Evolutionary conservation across 1,284 basidiomycete genomes (phyloP).

Genomic region (Leccinum solheimii): DNA sequence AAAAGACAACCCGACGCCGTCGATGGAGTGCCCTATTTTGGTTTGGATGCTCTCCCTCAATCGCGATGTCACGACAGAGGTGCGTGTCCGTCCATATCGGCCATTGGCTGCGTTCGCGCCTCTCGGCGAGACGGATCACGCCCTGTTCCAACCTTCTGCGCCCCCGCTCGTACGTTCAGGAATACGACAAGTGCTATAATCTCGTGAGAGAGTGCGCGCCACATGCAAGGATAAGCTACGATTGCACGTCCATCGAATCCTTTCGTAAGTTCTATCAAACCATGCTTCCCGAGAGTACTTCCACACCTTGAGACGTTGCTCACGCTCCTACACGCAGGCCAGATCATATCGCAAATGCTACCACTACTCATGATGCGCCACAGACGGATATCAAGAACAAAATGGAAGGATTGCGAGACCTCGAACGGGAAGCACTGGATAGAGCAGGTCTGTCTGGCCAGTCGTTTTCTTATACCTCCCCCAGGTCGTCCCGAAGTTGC

Average conservation of each 20-base stretch:
- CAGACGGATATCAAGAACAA: slow-evolving; percentile 68
- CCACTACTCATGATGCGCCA: slow-evolving; percentile 83
- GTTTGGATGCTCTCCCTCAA: slow-evolving; percentile 78
- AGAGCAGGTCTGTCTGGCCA: slow-evolving; percentile 56
- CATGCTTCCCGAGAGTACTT: not conserved
- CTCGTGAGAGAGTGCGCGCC: slow-evolving; percentile 57
- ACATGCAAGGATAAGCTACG: slow-evolving; percentile 51
- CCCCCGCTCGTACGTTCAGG: slow-evolving; percentile 41
- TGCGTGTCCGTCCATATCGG: slow-evolving; percentile 32
- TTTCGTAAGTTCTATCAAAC: slow-evolving; percentile 53
- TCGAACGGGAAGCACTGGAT: slow-evolving; percentile 76
- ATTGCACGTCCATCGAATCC: slow-evolving; percentile 56
- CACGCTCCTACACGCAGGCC: slow-evolving; percentile 43
- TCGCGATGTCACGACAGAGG: slow-evolving; percentile 65
- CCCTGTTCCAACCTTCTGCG: not conserved
- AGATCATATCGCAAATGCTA: slow-evolving; percentile 69
- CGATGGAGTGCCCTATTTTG: slow-evolving; percentile 63
- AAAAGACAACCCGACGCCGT: not conserved
- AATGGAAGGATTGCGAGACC: slow-evolving; percentile 66
- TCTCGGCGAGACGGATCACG: slow-evolving; percentile 8
- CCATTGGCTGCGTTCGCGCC: not conserved
- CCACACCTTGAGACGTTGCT: not conserved
- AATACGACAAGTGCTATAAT: slow-evolving; percentile 65
- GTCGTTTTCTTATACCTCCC: not conserved
- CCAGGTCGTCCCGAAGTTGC: not conserved